Percentiles rank a stretch among this genome's conserved stretches.
phyloP scores from a whole-genome alignment of 225 moss, liverwort and hornwort species.

The Neckera pumila region DNA sequence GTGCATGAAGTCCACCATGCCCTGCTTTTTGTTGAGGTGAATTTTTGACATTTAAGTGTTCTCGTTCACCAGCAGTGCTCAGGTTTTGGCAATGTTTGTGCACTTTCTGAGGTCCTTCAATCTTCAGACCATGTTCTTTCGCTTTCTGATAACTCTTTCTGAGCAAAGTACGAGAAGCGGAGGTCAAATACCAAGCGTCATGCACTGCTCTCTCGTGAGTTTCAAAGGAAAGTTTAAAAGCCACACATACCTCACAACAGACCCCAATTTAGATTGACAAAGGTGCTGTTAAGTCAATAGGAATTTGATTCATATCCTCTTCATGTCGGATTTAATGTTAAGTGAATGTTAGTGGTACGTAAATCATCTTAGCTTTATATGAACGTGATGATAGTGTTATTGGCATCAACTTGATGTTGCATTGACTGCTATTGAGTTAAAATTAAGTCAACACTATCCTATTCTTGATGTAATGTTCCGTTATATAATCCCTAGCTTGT shows the following conservation, averaged over 20 bases:
- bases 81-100: neutral
- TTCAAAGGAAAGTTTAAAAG: neutral
- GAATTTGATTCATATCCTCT: neutral
- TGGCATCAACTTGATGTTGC: neutral
- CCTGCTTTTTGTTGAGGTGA: neutral
- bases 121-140: neutral
- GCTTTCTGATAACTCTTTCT: neutral
- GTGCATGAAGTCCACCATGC: constrained; percentile 5
- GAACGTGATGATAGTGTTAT: no score
- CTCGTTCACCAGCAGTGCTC: neutral
- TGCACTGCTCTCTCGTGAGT: neutral
- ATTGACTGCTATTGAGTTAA: neutral
- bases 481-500: no score
- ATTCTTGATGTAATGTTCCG: neutral
- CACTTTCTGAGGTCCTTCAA: neutral
- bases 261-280: neutral
- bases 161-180: neutral
- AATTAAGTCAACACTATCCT: neutral
- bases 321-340: neutral
- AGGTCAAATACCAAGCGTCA: neutral
- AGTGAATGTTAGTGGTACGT: neutral
- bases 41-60: neutral
- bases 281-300: neutral
- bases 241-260: neutral
- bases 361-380: neutral